Conservation (phyloP, 2,329 filamentous ascomycete genomes). For the Tolypocladium nubicola region DNA sequence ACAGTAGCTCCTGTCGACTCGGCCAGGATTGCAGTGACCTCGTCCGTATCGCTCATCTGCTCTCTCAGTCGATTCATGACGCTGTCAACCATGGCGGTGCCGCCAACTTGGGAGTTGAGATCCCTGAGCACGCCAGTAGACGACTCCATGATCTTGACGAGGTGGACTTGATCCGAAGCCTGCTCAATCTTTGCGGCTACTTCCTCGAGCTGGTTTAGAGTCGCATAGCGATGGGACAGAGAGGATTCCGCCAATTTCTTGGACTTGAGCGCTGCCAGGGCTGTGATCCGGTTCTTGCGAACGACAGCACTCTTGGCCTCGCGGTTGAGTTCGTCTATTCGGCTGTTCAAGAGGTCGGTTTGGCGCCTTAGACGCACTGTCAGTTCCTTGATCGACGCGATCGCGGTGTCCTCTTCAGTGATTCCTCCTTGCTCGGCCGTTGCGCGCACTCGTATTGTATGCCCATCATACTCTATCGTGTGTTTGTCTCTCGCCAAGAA, state of each 20-base stretch:
- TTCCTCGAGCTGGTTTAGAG: constrained; percentile 72
- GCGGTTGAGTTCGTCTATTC: constrained; percentile 53
- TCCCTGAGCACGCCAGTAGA: constrained; percentile 61
- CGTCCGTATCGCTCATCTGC: constrained; percentile 73
- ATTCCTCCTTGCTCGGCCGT: constrained; percentile 42
- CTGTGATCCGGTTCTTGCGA: constrained; percentile 62
- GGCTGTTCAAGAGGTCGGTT: constrained; percentile 53
- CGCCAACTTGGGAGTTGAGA: constrained; percentile 70
- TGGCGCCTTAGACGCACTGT: constrained; percentile 66
- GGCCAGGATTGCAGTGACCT: constrained; percentile 67
- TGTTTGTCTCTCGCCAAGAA: constrained; percentile 60
- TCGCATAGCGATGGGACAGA: constrained; percentile 59
- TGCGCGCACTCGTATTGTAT: constrained; percentile 64
- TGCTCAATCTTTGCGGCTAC: constrained; percentile 76
- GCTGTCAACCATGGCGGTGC: constrained; percentile 62
- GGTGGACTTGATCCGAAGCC: constrained; percentile 72
- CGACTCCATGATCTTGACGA: constrained; percentile 73
- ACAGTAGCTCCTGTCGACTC: constrained; percentile 45
- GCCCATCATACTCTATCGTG: constrained; percentile 46
- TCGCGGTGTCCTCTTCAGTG: constrained; percentile 67
- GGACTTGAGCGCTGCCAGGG: constrained; percentile 66
- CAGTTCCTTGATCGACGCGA: constrained; percentile 74
- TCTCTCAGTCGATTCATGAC: constrained; percentile 67
- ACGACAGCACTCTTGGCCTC: constrained; percentile 61
- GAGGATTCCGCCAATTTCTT: constrained; percentile 74